Conservation (phyloP, 1,284 basidiomycete genomes). For the Volvariella volvacea region DNA sequence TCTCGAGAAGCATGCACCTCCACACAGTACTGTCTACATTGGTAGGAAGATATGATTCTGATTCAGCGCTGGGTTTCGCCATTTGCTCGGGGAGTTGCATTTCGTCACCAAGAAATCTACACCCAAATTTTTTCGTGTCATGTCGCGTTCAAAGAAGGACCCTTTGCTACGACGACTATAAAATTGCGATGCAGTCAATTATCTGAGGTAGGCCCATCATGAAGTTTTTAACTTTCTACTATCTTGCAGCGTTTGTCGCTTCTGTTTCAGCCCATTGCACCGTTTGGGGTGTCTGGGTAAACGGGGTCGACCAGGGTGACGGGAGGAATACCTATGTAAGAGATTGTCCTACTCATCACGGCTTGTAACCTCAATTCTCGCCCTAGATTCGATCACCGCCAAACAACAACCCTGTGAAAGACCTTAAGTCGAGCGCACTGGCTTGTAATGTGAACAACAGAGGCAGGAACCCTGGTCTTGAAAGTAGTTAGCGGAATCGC, state of each 20-base stretch:
- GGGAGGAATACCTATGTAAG: constrained; percentile 22
- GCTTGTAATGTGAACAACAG: constrained; percentile 45
- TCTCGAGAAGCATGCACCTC: neutral
- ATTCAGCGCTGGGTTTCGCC: no score
- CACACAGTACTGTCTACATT: neutral
- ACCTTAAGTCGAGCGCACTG: constrained; percentile 42
- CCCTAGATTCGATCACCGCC: constrained; percentile 36
- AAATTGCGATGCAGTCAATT: no score
- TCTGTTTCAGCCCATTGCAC: constrained; percentile 19
- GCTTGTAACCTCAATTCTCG: neutral
- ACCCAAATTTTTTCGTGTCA: no score
- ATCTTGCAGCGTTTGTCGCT: constrained; percentile 15
- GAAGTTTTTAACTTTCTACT: constrained; percentile 13
- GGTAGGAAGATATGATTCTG: no score
- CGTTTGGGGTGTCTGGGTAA: constrained; percentile 26
- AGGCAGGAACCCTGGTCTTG: constrained; percentile 22
- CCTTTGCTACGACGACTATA: no score
- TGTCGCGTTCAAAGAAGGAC: no score
- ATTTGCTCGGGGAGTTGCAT: no score
- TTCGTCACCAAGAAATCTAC: no score
- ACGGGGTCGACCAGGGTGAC: constrained; percentile 24
- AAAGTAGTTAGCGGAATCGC: constrained; percentile 14
- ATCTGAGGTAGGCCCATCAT: constrained; percentile 6
- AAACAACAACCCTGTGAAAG: constrained; percentile 47
- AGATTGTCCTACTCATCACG: neutral